phyloP scores from a whole-genome alignment of 2,329 filamentous ascomycete genomes.

The Bipolaris cookei region DNA sequence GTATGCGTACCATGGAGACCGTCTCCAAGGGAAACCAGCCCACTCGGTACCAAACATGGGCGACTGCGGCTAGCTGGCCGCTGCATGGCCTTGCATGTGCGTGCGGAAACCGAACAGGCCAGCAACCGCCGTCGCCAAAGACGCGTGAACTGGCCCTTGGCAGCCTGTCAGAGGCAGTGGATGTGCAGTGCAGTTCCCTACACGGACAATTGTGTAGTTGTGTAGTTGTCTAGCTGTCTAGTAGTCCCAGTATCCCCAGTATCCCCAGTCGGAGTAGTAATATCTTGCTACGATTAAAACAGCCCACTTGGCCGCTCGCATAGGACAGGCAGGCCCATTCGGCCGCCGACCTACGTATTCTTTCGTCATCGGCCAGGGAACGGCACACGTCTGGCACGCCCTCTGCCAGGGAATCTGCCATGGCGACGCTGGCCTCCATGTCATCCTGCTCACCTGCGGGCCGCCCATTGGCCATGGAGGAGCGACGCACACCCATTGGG shows the following conservation, averaged over 20 bases:
- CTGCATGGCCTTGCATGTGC: conserved; percentile 1
- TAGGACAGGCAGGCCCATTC: background rate
- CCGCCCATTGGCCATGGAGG: conserved; percentile 31
- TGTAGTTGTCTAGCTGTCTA: too few species aligned
- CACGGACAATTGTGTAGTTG: too few species aligned
- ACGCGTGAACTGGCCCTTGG: conserved; percentile 4
- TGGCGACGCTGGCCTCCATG: conserved; percentile 16
- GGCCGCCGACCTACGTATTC: conserved; percentile 18
- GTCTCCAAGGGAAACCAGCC: conserved; percentile 37
- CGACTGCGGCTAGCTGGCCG: conserved; percentile 2
- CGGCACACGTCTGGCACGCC: conserved; percentile 30
- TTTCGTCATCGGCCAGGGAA: conserved; percentile 42
- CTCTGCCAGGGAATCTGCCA: conserved; percentile 37
- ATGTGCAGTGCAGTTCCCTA: too few species aligned
- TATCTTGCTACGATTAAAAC: too few species aligned
- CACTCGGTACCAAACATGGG: conserved; percentile 21
- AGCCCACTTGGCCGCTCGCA: background rate
- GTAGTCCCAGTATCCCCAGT: too few species aligned
- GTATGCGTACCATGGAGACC: conserved; percentile 30
- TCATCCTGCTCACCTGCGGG: conserved; percentile 18
- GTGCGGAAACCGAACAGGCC: conserved; percentile 2
- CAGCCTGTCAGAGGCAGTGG: background rate
- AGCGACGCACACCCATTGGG: conserved; percentile 36
- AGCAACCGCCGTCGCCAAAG: conserved; percentile 11
- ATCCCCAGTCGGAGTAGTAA: too few species aligned